A percentile compares a stretch with the other conserved stretches of the same genome.
phyloP scores from a whole-genome alignment of 2,329 filamentous ascomycete species.

The Lachnellula cervina region DNA sequence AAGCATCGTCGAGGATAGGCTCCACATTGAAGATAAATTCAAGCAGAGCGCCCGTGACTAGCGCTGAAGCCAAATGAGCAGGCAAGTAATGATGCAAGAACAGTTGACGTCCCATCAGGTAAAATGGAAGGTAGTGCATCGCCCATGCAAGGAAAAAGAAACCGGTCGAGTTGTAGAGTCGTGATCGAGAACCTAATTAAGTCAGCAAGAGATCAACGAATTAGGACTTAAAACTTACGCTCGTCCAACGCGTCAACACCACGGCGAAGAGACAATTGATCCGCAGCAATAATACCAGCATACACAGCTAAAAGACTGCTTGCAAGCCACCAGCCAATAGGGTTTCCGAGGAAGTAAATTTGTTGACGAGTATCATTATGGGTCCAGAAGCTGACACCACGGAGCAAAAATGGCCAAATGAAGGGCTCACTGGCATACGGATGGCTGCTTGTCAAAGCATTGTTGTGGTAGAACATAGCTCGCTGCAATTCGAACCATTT shows the following conservation, averaged over 20 bases:
- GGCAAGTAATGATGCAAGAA: conserved; percentile 98
- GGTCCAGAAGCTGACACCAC: conserved; percentile 99
- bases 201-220: neutral
- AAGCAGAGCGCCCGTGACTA: conserved; percentile 85
- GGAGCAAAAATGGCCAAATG: conserved; percentile 95
- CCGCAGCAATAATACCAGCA: conserved; percentile 83
- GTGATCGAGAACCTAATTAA: conserved; percentile 71
- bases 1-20: conserved; percentile 54
- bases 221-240: conserved; percentile 59
- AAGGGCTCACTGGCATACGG: conserved; percentile 93
- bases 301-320: conserved; percentile 91
- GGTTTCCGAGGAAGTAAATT: conserved; percentile 98
- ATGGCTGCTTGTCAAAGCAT: conserved; percentile 92
- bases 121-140: conserved; percentile 96
- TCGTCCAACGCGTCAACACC: conserved; percentile 89
- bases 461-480: conserved; percentile 99
- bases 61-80: conserved; percentile 81
- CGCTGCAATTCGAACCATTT: conserved; percentile 97
- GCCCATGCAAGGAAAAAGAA: conserved; percentile 99
- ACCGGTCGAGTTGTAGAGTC: conserved; percentile 95
- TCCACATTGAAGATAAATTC: conserved; percentile 97
- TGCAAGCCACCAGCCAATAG: conserved; percentile 93
- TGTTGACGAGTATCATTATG: conserved; percentile 91
- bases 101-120: conserved; percentile 93
- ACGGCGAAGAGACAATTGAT: conserved; percentile 88